Base-by-base conservation (phyloP, 805 yeast genomes). In the Candida schatavii region DNA sequence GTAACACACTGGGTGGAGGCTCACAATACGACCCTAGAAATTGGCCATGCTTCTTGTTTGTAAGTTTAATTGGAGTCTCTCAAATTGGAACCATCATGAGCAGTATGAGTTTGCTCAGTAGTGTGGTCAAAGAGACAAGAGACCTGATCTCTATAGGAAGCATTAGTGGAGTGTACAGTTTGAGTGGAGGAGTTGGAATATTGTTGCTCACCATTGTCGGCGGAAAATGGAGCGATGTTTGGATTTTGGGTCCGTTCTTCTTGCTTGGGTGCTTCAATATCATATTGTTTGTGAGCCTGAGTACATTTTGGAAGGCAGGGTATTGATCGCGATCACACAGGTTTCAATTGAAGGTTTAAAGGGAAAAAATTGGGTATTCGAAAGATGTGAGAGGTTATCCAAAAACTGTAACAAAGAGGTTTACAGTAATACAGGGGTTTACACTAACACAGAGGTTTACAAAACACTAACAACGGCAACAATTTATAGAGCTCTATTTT, bases 161-260 rank as follows among this genome's bases (percentile, higher is more conserved):
- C 2, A 72, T 84, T 31, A 74, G 83, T 38, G 91, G 91, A 5
- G 76, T 81, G 10, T 81, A 80, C 55, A 75, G 83, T n/a, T 72
- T 84, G 41, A 66, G 74, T 48, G 89, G 88, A 14, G 87, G 87
- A 1, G 39, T 80, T 5, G 91, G 91, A 2, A 81, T 83, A 21
- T 61, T 84, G 43, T 40, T 80, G 1, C 62, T 83, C 22, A 74
- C 81, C 27, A 78, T 77, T 51, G 27, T 81, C 7, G 90, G 89
- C 4, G 89, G 89, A 3, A 52, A 62, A 13, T 63, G 78, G 48
- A 76, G 83, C 19, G 88, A 83, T 53, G 39, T 48, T 28, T 78
- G 81, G 77, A 60, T 72, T 19, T 74, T 77, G 29, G 76, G 78
- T 0, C 87, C 89, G 3, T 83, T 84, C 50, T 53, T 77, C 18